Base-by-base conservation (phyloP, 2,329 filamentous ascomycete species). In the Calonectria crousiana region DNA sequence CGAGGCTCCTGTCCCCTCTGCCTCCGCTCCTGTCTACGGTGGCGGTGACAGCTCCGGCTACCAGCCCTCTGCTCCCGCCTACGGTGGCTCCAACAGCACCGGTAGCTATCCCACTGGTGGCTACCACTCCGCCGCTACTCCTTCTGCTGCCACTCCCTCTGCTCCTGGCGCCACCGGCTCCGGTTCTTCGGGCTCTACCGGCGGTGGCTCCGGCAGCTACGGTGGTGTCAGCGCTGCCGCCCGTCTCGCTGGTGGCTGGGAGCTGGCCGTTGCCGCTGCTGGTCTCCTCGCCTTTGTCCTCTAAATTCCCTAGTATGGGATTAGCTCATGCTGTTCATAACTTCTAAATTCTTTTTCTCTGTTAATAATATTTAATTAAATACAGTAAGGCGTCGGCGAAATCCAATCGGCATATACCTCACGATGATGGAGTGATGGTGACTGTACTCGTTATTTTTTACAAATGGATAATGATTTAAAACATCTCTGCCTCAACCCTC, bases 271-370 rank as follows among this genome's bases (percentile, higher is more conserved):
- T 28, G 56, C 56, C 56, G 56, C 56, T 11, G 56, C 56, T 41
- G 56, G 56, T 62, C n/a, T 62, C 23, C 56, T 62, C 26, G 56
- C 56, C 16, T 62, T 62, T 14, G 8, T 62, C 9, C 34, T 62
- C 6, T 62, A 62, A 62, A 28, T 28, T 5, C n/a, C 11, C n/a
- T 23, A 23, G n/a, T 6, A 9, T 23, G n/a, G 20, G 44, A 13
- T 23, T 47, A 9, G 9, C 44, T 11, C 20, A 1, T 3, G 44
- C 44, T 23, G 20, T 47, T 11, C 4, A 47, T 47, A 44, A 8
- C n/a, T 47, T 47, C n/a, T 23, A 4, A 4, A 47, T 8, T 47
- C 44, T 23, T 47, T n/a, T 47, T 47, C 44, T 23, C 44, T 47
- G 44, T 47, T 47, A 47, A 47, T 47, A 47, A 47, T 47, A 47